These are phyloP conservation scores for Psilocybe tampanensis DNA, from an alignment of 768 basidiomycete species.

Conservation along the genomic window DNA sequence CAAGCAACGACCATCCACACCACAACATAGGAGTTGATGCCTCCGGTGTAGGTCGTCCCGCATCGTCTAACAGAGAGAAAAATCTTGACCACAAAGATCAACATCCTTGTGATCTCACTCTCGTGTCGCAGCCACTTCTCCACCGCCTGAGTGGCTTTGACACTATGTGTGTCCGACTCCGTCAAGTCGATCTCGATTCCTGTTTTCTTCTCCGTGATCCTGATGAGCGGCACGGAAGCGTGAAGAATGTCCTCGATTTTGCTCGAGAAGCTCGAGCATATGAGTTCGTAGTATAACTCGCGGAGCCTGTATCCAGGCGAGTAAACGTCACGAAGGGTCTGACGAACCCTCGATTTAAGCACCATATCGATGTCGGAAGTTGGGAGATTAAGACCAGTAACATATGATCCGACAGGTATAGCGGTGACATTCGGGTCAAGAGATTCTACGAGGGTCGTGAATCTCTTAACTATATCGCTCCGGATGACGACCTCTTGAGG, in stretches of 20 bases:
- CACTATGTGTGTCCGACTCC: constrained; percentile 16
- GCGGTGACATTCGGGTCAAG: not conserved
- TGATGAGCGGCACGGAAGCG: constrained; percentile 23
- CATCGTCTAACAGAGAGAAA: constrained; percentile 26
- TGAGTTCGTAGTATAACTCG: not conserved
- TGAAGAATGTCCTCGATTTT: constrained; percentile 17
- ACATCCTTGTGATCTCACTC: constrained; percentile 14
- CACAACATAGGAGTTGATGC: constrained; percentile 27
- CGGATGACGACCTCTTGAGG: constrained; percentile 10
- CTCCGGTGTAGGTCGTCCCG: constrained; percentile 28
- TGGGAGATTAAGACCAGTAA: not conserved
- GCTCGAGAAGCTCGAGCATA: not conserved
- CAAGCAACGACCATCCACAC: constrained; percentile 33
- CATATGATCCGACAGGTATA: not conserved
- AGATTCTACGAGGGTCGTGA: not conserved
- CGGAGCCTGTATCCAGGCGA: not conserved
- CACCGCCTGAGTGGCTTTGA: constrained; percentile 21
- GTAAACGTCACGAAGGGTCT: not conserved
- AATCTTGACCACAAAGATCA: constrained; percentile 26
- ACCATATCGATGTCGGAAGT: not conserved
- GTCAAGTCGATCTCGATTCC: constrained; percentile 27
- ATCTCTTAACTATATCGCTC: not conserved
- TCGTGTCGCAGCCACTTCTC: constrained; percentile 22
- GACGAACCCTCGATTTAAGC: too few relatives aligned
- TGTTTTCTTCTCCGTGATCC: constrained; percentile 25